Evolutionary conservation across 1,284 basidiomycete species (phyloP), one percentile per base, ranked within the genome.

Genomic region (Ustilago lituana): DNA sequence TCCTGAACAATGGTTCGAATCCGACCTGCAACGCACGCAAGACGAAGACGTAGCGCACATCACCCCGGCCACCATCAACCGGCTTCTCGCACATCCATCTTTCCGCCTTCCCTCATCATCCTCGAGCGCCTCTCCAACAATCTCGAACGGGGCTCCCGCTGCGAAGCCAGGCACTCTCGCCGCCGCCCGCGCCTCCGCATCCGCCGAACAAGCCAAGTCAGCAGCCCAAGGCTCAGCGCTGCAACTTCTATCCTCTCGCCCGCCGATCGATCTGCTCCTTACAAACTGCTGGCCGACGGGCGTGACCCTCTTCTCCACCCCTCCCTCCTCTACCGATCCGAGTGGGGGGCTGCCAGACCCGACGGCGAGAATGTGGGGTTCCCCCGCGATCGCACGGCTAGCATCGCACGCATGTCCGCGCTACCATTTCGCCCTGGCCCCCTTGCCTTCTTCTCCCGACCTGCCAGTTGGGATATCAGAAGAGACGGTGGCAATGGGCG

Each of bases 401-500:
- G 64, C 62, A 15, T 37, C 61, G 3, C 51, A 52, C 24, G 61
- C 44, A 2, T 62, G 67, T 15, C 74, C 80, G 0, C 65, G 80
- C 0, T 82, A 82, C 65, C 64, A 68, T 55, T 80, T 82, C 39
- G 39, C 79, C 0, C 60, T 72, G 29, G 74, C 70, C 4, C 79
- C 76, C 1, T 46, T 54, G 0, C 1, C 37, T 1, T 7, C 45
- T 7, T 31, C 44, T 8, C 22, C 27, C 1, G 49, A 48, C 10
- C 12, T 52, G 2, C 67, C 68, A 6, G 69, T 74, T 1, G 69
- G 66, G 1, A 55, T 73, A 11, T 44, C 32, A 0, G 11, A 32
- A 4, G 65, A 67, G 5, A 49, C 59, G 14, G 38, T 65, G 5
- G 39, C 27, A 11, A 60, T 49, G 35, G 80, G 80, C 19, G 61